A percentile compares a stretch with the other conserved stretches of the same genome.
These are phyloP conservation scores for Lasiodiplodia sp. DNA, from an alignment of 2,329 filamentous ascomycete genomes.

Conservation along the genomic window DNA sequence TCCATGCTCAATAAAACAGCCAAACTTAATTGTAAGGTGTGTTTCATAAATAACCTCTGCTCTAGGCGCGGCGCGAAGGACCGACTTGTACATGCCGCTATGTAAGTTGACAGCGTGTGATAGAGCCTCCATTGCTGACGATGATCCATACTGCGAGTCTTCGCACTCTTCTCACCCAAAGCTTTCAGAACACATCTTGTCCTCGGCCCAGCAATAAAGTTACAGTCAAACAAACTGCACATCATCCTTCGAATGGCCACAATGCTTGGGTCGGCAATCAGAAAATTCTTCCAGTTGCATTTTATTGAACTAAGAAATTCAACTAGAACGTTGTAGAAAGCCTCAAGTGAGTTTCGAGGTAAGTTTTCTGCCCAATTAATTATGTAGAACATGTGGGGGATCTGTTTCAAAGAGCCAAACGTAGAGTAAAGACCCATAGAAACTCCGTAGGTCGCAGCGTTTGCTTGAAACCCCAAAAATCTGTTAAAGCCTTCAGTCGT, in stretches of 20 bases:
- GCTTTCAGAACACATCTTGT: background rate
- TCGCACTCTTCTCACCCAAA: background rate
- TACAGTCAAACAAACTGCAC: background rate
- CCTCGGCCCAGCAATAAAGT: background rate
- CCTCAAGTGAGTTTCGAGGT: too few relatives aligned
- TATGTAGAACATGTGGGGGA: too few relatives aligned
- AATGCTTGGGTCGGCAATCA: background rate
- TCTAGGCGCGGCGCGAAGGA: background rate
- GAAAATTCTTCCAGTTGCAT: background rate
- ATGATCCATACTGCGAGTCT: background rate
- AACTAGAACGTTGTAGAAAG: too few relatives aligned
- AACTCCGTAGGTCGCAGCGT: too few relatives aligned
- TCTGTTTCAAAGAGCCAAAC: too few relatives aligned
- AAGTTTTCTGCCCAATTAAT: too few relatives aligned
- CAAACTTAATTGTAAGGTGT: background rate
- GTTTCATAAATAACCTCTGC: background rate
- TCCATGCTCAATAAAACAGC: background rate
- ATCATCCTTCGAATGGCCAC: background rate
- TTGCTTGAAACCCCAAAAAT: too few relatives aligned
- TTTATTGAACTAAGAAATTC: too few relatives aligned
- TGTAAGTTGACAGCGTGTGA: background rate
- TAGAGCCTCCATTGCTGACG: background rate
- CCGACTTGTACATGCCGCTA: background rate
- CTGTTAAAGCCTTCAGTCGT: too few relatives aligned
- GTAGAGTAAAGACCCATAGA: too few relatives aligned